phyloP scores from a whole-genome alignment of 306 rosid species.

The Glycyrrhiza uralensis region DNA sequence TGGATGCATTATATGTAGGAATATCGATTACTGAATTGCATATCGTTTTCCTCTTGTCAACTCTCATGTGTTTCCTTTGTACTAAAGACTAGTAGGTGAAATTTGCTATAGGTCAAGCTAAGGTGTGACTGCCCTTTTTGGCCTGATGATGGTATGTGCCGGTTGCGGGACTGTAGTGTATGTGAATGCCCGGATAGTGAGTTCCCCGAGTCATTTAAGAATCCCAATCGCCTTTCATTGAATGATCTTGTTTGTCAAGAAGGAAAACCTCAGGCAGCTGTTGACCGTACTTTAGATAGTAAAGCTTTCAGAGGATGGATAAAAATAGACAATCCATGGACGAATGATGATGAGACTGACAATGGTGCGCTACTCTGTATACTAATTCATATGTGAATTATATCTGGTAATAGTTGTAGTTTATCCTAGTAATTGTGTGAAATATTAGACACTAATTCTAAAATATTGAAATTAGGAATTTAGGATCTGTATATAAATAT shows the following conservation, averaged over 20 bases:
- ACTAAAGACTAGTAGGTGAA: slow-evolving; percentile 18
- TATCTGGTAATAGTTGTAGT: not conserved
- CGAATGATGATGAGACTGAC: slow-evolving; percentile 88
- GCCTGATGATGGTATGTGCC: slow-evolving; percentile 99
- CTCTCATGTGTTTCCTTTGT: not conserved
- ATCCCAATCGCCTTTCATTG: slow-evolving; percentile 57
- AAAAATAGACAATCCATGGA: slow-evolving; percentile 91
- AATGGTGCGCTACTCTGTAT: slow-evolving; percentile 50
- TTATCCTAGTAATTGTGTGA: not conserved
- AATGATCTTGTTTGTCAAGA: slow-evolving; percentile 88
- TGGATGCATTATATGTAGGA: not conserved
- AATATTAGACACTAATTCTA: not conserved
- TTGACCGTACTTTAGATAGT: slow-evolving; percentile 84
- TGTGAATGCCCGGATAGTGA: slow-evolving; percentile 94
- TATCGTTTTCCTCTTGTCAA: not conserved
- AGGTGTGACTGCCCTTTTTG: slow-evolving; percentile 99
- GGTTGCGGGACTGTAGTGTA: slow-evolving; percentile 93
- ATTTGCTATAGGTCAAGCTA: slow-evolving; percentile 58
- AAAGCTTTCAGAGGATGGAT: slow-evolving; percentile 92
- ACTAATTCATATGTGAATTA: not conserved
- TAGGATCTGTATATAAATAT: slow-evolving; percentile 13
- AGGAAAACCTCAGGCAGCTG: slow-evolving; percentile 94
- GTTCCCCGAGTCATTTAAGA: slow-evolving; percentile 82
- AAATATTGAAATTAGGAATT: not conserved
- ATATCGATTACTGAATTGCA: not conserved